Conservation (phyloP, 768 basidiomycete species). For the Scleroderma bovista region DNA sequence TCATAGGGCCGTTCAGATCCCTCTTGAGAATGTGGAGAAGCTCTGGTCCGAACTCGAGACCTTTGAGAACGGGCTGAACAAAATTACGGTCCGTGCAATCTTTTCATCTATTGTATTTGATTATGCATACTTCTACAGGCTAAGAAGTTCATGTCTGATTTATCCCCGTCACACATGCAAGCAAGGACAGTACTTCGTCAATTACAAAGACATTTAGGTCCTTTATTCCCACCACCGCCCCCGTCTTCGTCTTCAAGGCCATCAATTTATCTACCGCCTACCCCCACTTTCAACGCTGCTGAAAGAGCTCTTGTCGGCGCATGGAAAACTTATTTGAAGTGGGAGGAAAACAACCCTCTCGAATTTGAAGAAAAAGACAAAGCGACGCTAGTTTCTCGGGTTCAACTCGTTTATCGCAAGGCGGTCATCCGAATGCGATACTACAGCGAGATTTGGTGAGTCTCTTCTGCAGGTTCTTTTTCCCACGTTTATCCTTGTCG, state of each 20-base stretch:
- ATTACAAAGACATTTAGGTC: slow-evolving; percentile 61
- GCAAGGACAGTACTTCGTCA: slow-evolving; percentile 86
- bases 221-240: slow-evolving; percentile 50
- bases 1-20: slow-evolving; percentile 91
- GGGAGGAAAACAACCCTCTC: slow-evolving; percentile 92
- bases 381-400: slow-evolving; percentile 55
- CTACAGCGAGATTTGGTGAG: slow-evolving; percentile 91
- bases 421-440: slow-evolving; percentile 90
- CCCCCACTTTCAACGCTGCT: slow-evolving; percentile 64
- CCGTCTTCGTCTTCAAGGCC: slow-evolving; percentile 37
- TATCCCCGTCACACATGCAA: slow-evolving; percentile 93
- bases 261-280: slow-evolving; percentile 56
- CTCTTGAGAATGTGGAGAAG: slow-evolving; percentile 86
- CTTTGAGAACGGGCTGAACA: slow-evolving; percentile 86
- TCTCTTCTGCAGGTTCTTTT: background rate
- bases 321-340: slow-evolving; percentile 92
- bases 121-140: slow-evolving; percentile 44
- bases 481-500: slow-evolving; percentile 5
- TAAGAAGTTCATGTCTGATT: slow-evolving; percentile 92
- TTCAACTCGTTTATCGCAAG: slow-evolving; percentile 83
- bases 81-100: slow-evolving; percentile 59
- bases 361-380: slow-evolving; percentile 86
- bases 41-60: slow-evolving; percentile 93
- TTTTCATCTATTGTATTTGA: background rate
- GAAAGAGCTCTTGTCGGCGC: slow-evolving; percentile 74